phyloP scores from a whole-genome alignment of 345 rosid genomes.

The Pugionium cornutum region DNA sequence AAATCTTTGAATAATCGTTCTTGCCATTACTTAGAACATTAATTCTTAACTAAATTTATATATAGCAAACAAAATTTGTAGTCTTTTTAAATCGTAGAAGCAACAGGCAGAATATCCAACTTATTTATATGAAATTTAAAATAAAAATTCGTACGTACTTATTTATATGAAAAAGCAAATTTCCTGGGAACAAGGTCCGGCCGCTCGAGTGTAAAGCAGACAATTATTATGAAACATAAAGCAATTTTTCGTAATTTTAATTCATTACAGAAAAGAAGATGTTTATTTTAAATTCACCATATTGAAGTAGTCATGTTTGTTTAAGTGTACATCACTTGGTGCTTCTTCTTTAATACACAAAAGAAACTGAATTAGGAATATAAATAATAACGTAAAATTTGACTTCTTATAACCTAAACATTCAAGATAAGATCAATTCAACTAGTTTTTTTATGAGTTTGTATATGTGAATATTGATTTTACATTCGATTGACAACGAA shows the following conservation, averaged over 20 bases:
- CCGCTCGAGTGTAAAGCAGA: constrained; percentile 44
- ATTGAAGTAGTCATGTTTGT: constrained; percentile 16
- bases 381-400: no score
- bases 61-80: background rate
- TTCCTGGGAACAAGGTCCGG: constrained; percentile 43
- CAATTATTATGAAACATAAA: constrained; percentile 36
- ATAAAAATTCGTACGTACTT: constrained; percentile 13
- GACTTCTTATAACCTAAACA: no score
- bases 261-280: constrained; percentile 18
- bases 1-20: no score
- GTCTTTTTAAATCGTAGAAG: constrained; percentile 1
- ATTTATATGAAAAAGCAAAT: constrained; percentile 29
- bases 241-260: constrained; percentile 23
- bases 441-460: background rate
- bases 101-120: constrained; percentile 32
- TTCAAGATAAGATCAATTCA: background rate
- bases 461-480: background rate
- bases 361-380: background rate
- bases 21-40: no score
- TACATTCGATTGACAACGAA: background rate
- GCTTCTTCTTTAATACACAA: background rate
- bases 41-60: background rate
- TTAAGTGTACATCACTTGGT: constrained; percentile 13
- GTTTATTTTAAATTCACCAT: background rate
- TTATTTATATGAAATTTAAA: background rate